Percentiles rank a stretch among this genome's conserved stretches.
These are phyloP conservation scores for Ustilago lituana DNA, from an alignment of 1,284 basidiomycete genomes.

Conservation along the genomic window DNA sequence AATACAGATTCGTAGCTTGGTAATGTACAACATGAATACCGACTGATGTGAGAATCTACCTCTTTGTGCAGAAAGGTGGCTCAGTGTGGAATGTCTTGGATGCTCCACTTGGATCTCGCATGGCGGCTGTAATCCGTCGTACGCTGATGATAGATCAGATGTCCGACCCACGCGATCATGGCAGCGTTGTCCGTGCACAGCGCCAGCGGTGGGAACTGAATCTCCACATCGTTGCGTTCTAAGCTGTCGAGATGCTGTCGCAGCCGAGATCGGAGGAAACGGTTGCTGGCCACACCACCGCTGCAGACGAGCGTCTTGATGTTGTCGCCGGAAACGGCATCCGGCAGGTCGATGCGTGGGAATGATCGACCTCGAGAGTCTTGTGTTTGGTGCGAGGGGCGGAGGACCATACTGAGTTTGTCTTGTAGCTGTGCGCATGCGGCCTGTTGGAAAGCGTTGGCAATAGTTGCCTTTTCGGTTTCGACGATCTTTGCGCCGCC, in stretches of 20 bases:
- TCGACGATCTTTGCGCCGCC: constrained; percentile 1
- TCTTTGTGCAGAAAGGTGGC: not conserved
- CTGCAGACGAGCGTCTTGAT: constrained; percentile 59
- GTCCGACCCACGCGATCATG: constrained; percentile 64
- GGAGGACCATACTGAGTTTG: constrained; percentile 50
- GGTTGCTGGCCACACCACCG: constrained; percentile 64
- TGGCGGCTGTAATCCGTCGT: constrained; percentile 46
- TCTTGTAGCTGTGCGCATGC: constrained; percentile 62
- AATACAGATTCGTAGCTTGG: not conserved
- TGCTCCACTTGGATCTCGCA: constrained; percentile 59
- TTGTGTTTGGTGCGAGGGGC: constrained; percentile 5
- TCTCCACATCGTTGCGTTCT: constrained; percentile 31
- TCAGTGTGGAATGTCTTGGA: constrained; percentile 49
- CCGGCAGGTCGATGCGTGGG: constrained; percentile 18
- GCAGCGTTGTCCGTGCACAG: constrained; percentile 65
- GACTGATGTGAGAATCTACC: not conserved
- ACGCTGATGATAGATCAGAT: constrained; percentile 44
- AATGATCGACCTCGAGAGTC: constrained; percentile 9
- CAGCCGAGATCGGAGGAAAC: constrained; percentile 45
- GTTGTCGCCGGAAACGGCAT: constrained; percentile 1
- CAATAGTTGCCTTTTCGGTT: constrained; percentile 15
- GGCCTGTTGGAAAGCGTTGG: constrained; percentile 55
- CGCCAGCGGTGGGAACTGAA: constrained; percentile 60
- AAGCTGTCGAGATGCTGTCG: constrained; percentile 31
- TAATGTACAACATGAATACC: constrained; percentile 4